Percentiles rank a stretch among this genome's conserved stretches.
Conservation (phyloP, 2,329 filamentous ascomycete species). For the Pleomassaria siparia region DNA sequence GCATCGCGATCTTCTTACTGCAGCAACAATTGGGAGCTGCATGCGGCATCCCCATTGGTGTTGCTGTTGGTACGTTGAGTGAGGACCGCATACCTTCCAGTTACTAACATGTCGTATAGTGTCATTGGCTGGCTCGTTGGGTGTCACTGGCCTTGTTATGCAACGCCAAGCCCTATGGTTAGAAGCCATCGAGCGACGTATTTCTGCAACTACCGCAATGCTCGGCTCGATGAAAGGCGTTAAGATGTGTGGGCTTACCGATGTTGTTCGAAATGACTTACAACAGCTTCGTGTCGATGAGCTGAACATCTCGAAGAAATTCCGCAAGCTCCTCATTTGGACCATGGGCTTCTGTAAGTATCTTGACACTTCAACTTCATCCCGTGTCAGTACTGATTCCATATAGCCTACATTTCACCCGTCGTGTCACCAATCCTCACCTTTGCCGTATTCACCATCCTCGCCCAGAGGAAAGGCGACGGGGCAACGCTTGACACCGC, state of each 20-base stretch:
- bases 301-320: conserved; percentile 37
- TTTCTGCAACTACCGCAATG: conserved; percentile 45
- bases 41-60: conserved; percentile 51
- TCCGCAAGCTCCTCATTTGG: conserved; percentile 39
- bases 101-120: conserved; percentile 10
- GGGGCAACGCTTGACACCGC: conserved; percentile 42
- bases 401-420: conserved; percentile 31
- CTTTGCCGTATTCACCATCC: conserved; percentile 48
- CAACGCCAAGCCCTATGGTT: conserved; percentile 45
- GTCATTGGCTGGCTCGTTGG: conserved; percentile 29
- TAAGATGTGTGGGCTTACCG: conserved; percentile 47
- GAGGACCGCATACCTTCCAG: background rate
- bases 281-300: conserved; percentile 37
- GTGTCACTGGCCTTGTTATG: conserved; percentile 33
- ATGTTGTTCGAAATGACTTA: conserved; percentile 31
- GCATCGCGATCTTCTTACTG: conserved; percentile 51
- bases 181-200: conserved; percentile 47
- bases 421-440: conserved; percentile 48
- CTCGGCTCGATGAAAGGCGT: conserved; percentile 51
- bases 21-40: conserved; percentile 51
- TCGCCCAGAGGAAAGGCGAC: conserved; percentile 40
- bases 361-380: background rate
- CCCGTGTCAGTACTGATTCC: conserved; percentile 7
- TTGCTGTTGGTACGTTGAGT: conserved; percentile 42
- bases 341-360: conserved; percentile 38